Evolutionary conservation across 2,329 filamentous ascomycete genomes (phyloP), one percentile per base, ranked within the genome.

Genomic region (Rutstroemia sp.): DNA sequence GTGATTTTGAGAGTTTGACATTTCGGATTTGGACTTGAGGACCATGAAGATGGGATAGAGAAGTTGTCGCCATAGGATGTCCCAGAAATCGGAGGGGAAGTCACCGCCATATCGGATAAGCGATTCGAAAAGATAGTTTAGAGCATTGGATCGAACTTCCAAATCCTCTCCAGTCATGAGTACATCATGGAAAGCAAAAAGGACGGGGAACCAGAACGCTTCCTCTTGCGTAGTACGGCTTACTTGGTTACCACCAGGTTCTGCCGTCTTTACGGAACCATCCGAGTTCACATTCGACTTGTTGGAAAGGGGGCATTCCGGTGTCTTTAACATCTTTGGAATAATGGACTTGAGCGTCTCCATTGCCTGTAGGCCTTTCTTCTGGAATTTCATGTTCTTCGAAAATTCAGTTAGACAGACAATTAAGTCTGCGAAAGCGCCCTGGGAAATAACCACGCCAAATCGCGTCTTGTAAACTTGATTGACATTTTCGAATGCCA

Each of bases 1-100:
- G 66, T 96, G 92, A 67, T 92, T 97, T 38, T 92, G 81, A 14
- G 92, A 92, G 68, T 96, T 96, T 25, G 87, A 87, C 87, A 97
- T 95, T 70, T 99, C 94, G 0, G 92, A 95, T 61, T 94, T 90
- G 17, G 94, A 96, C 63, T 95, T 91, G 45, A 99, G 75, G 2
- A 99, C 95, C 80, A 97, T 92, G 74, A 99, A 99, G 64, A 99
- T 99, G 0, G 94, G 95, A 65, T 96, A 97, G 1, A 99, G 80
- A 58, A 99, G 82, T 70, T 99, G 94, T 50, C 92, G 84, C 92
- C 94, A 99, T 0, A 99, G 80, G 17, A 94, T 96, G 70, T 99
- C 94, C 94, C 94, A 99, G 70, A 99, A 99, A 54, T 96, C 90
- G 1, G 86, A 78, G 3, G 92, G 91, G 66, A 96, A 99, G 63